Conservation (phyloP, 495 filamentous ascomycete genomes). For the Neurospora pannonica region DNA sequence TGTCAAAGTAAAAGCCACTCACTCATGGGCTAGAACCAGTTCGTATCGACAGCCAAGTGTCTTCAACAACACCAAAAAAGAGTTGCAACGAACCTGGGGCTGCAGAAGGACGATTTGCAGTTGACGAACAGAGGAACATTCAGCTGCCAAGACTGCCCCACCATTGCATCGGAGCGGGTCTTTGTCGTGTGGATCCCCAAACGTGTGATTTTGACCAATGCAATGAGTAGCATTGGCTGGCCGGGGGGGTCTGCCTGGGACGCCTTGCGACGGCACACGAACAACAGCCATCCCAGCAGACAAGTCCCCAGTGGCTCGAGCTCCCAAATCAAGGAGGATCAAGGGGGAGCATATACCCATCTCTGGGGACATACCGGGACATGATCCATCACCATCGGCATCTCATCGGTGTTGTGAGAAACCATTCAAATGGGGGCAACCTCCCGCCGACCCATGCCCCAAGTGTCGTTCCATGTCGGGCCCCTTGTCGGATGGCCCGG, state of each 20-base stretch:
- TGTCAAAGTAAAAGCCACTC: neutral
- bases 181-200: neutral
- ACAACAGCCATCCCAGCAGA: neutral
- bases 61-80: neutral
- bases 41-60: neutral
- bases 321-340: neutral
- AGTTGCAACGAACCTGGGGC: neutral
- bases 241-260: neutral
- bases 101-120: neutral
- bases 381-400: neutral
- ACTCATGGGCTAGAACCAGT: neutral
- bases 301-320: neutral
- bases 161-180: neutral
- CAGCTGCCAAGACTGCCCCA: neutral
- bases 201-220: neutral
- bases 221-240: neutral
- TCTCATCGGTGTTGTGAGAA: neutral
- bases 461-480: neutral
- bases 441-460: neutral
- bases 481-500: slow-evolving; percentile 2
- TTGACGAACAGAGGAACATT: neutral
- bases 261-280: neutral
- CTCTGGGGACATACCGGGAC: neutral
- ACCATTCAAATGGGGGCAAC: neutral
- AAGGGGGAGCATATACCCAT: no score